phyloP scores from a whole-genome alignment of 371 early-diverging fungal genomes.

The Circinella umbellata region DNA sequence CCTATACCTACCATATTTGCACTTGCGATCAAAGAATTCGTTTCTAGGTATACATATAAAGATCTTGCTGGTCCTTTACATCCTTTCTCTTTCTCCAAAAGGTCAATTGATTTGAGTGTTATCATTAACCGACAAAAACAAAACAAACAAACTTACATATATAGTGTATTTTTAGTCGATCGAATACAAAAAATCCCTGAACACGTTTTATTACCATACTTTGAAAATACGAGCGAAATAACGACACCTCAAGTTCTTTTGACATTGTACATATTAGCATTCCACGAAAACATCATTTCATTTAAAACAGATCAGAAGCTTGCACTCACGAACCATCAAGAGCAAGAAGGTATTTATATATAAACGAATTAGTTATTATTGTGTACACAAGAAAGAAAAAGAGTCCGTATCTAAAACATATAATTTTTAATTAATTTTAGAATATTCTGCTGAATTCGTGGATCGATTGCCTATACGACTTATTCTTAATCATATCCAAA shows the following conservation, averaged over 20 bases:
- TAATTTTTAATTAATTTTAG: not conserved
- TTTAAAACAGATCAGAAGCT: slow-evolving; percentile 39
- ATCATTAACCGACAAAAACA: no score
- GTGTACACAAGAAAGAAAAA: not conserved
- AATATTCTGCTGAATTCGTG: slow-evolving; percentile 19
- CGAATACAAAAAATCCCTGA: slow-evolving; percentile 40
- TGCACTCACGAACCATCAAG: slow-evolving; percentile 9
- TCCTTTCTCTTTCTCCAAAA: no score
- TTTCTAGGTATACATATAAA: slow-evolving; percentile 27
- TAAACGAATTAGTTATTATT: not conserved
- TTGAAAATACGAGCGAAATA: slow-evolving; percentile 25
- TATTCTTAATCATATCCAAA: slow-evolving; percentile 46
- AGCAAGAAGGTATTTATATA: slow-evolving; percentile 26
- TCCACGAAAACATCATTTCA: slow-evolving; percentile 44
- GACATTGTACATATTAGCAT: slow-evolving; percentile 43
- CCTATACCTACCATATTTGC: slow-evolving; percentile 41
- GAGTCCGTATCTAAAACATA: not conserved
- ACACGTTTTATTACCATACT: slow-evolving; percentile 28
- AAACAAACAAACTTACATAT: not conserved
- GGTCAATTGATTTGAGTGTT: no score
- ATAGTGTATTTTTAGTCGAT: slow-evolving; percentile 31
- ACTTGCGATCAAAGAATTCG: slow-evolving; percentile 46
- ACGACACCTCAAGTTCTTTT: slow-evolving; percentile 47
- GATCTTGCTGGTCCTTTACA: no score
- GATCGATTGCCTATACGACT: slow-evolving; percentile 47